These are phyloP conservation scores for Apodospora peruviana DNA, from an alignment of 495 filamentous ascomycete species.

Conservation along the genomic window DNA sequence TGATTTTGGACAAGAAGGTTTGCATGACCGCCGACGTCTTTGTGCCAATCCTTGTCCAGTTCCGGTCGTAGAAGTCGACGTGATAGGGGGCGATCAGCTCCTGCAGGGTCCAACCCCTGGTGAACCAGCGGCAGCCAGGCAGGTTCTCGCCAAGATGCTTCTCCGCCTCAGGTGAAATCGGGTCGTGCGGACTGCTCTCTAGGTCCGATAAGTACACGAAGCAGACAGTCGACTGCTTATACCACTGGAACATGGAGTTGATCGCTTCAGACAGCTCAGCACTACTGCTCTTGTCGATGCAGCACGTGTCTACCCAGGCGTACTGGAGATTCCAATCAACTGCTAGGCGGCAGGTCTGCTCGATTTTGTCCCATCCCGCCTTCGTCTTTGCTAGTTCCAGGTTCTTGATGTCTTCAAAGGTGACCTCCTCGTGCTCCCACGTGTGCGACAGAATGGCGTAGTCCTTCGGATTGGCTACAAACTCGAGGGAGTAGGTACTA, in stretches of 20 bases:
- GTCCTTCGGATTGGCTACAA: neutral
- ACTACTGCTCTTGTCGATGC: conserved; percentile 4
- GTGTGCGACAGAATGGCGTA: conserved; percentile 1
- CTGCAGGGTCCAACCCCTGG: neutral
- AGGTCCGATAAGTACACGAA: neutral
- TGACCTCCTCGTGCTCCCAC: conserved; percentile 3
- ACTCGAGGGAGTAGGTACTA: too few relatives aligned
- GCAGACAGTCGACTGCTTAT: neutral
- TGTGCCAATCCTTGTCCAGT: neutral
- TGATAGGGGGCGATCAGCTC: neutral
- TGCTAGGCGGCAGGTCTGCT: neutral
- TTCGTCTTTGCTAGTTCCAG: neutral
- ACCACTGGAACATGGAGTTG: conserved; percentile 6
- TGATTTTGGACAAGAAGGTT: neutral
- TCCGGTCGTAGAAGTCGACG: neutral
- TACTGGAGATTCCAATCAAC: neutral
- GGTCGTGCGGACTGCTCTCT: neutral
- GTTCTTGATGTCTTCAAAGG: neutral
- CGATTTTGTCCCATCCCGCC: conserved; percentile 16
- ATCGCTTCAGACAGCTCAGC: conserved; percentile 1
- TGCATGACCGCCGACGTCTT: neutral
- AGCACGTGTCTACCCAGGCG: conserved; percentile 1
- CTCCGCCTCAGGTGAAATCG: neutral
- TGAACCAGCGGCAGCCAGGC: conserved; percentile 4
- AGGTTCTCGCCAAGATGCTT: neutral